Conservation (phyloP, 1,139 yeast genomes). For the Saccharomycopsis crataegensis region DNA sequence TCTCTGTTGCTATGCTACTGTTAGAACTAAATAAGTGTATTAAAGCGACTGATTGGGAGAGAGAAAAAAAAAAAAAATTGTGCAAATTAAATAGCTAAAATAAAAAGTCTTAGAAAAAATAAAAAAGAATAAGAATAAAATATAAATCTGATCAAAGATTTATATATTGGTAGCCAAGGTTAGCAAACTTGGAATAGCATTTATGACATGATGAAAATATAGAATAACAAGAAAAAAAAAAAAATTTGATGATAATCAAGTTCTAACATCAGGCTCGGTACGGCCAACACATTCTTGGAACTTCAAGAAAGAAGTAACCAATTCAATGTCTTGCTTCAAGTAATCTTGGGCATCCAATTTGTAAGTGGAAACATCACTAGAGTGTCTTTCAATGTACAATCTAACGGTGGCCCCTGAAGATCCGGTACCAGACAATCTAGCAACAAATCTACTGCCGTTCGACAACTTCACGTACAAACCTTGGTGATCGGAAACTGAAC, state of each 20-base stretch:
- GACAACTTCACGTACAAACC: constrained; percentile 80
- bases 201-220: too few species aligned
- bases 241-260: constrained; percentile 34
- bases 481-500: constrained; percentile 84
- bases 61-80: too few species aligned
- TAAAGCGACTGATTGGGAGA: too few species aligned
- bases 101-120: too few species aligned
- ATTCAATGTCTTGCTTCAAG: constrained; percentile 53
- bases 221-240: not conserved
- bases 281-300: constrained; percentile 73
- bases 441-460: constrained; percentile 80
- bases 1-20: too few species aligned
- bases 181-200: too few species aligned
- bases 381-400: constrained; percentile 81
- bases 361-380: constrained; percentile 48
- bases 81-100: too few species aligned
- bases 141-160: too few species aligned
- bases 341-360: constrained; percentile 57
- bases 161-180: too few species aligned
- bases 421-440: constrained; percentile 95
- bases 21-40: too few species aligned
- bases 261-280: constrained; percentile 82
- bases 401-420: constrained; percentile 97
- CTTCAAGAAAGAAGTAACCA: constrained; percentile 61
- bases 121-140: too few species aligned